These are phyloP conservation scores for Calocybe indica DNA, from an alignment of 768 basidiomycete species.

Conservation along the genomic window DNA sequence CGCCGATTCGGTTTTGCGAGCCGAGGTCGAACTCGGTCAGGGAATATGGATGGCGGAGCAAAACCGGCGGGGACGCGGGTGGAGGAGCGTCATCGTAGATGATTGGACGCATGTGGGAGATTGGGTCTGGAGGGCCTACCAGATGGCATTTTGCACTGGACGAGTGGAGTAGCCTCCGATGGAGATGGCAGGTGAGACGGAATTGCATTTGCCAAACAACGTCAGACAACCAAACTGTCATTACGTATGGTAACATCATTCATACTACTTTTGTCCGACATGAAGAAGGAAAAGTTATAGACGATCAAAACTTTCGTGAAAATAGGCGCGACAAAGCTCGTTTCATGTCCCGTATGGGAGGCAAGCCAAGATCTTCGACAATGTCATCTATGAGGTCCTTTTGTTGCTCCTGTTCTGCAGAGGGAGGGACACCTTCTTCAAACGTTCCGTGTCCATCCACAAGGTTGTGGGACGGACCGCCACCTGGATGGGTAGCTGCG, in stretches of 20 bases:
- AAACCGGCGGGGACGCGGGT: slow-evolving; percentile 22
- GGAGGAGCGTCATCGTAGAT: slow-evolving; percentile 59
- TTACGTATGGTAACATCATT: no score
- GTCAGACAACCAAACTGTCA: not conserved
- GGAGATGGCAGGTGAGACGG: not conserved
- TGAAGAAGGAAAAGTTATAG: slow-evolving; percentile 37
- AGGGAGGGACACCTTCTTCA: not conserved
- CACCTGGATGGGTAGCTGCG: slow-evolving; percentile 12
- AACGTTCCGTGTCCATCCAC: slow-evolving; percentile 7
- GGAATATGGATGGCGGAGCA: slow-evolving; percentile 67
- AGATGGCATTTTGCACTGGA: slow-evolving; percentile 23
- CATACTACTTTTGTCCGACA: no score
- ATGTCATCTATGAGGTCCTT: slow-evolving; percentile 34
- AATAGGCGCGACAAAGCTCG: slow-evolving; percentile 24
- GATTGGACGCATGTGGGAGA: slow-evolving; percentile 76
- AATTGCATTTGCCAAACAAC: not conserved
- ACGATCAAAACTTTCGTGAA: slow-evolving; percentile 21
- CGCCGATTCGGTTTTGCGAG: slow-evolving; percentile 24
- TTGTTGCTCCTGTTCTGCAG: not conserved
- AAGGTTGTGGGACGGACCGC: slow-evolving; percentile 20
- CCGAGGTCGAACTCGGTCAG: slow-evolving; percentile 58
- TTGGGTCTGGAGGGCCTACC: slow-evolving; percentile 70
- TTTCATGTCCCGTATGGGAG: slow-evolving; percentile 26
- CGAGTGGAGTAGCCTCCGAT: slow-evolving; percentile 15
- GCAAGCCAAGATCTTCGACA: slow-evolving; percentile 39